These are phyloP conservation scores for Colletotrichum viniferum DNA, from an alignment of 2,329 filamentous ascomycete genomes.

Conservation along the genomic window DNA sequence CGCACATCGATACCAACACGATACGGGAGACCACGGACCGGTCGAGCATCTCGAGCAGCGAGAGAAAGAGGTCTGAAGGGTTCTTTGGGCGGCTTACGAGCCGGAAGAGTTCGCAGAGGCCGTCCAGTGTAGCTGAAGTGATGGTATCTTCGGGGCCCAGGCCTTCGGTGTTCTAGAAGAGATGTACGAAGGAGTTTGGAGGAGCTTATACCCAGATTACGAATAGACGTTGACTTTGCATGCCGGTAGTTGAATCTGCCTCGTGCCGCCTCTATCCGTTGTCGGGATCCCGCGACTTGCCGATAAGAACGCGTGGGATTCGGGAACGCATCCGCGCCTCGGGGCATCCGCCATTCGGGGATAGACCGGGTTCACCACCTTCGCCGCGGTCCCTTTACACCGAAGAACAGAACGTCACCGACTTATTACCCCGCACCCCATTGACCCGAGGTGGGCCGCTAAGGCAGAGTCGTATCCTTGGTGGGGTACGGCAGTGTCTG, in stretches of 20 bases:
- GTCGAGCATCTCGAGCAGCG: slow-evolving; percentile 35
- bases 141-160: slow-evolving; percentile 1
- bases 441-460: slow-evolving; percentile 20
- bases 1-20: slow-evolving; percentile 50
- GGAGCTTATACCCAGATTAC: background rate
- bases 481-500: slow-evolving; percentile 14
- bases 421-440: slow-evolving; percentile 19
- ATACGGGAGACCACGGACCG: slow-evolving; percentile 40
- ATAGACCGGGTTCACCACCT: background rate
- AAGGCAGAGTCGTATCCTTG: background rate
- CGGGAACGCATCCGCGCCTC: background rate
- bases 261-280: background rate
- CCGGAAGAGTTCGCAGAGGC: slow-evolving; percentile 32
- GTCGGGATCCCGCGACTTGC: background rate
- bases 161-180: background rate
- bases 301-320: background rate
- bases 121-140: slow-evolving; percentile 34
- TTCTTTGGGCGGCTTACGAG: slow-evolving; percentile 39
- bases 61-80: slow-evolving; percentile 36
- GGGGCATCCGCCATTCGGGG: background rate
- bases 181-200: background rate
- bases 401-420: slow-evolving; percentile 10
- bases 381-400: slow-evolving; percentile 4
- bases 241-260: background rate
- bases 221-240: background rate